Evolutionary conservation across 2,329 filamentous ascomycete genomes (phyloP), one percentile per base, ranked within the genome.

Genomic region (Cladosporium sp.): DNA sequence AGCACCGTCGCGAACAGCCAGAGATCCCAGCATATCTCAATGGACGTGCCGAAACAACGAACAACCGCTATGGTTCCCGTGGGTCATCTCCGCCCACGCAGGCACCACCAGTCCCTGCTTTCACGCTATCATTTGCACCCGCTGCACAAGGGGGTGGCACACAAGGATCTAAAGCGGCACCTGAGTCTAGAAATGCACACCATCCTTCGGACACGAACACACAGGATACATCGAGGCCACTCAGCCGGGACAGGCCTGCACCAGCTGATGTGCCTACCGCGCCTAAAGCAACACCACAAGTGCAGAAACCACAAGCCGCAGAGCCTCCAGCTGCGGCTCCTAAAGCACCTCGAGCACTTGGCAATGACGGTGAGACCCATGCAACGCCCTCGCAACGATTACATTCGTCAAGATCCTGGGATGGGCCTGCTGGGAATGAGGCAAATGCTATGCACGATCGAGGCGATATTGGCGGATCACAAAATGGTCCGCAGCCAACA

Each of bases 71-170:
- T 66, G 74, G 73, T 39, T 74, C 75, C 50, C 76, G 78, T 56
- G 72, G 75, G n/a, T 72, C 73, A 52, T 81, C 80, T 17, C 81
- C 81, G 11, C 80, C 81, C 38, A 80, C 80, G 28, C 79, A 81
- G 61, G 80, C 80, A 25, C 78, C 78, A 15, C 74, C 77, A 55
- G 80, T 84, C 14, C 82, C 82, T 25, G 80, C 81, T n/a, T 84
- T 84, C 69, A 71, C 67, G 39, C 62, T 72, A 34, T 69, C 69
- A 5, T 65, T 72, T 28, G 67, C 67, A 5, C 65, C 72, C 22
- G 60, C 68, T 19, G 62, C 72, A 20, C 65, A 63, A 54, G 60
- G 51, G 25, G 60, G 60, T 15, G 39, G 64, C 25, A 63, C 69
- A 22, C 63, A 69, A 19, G 61, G 68, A 17, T 63, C 69, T 8